Percentiles rank a stretch among this genome's conserved stretches.
Evolutionary conservation across 2,329 filamentous ascomycete genomes (phyloP).

Genomic region (Colletotrichum chlorophyti): DNA sequence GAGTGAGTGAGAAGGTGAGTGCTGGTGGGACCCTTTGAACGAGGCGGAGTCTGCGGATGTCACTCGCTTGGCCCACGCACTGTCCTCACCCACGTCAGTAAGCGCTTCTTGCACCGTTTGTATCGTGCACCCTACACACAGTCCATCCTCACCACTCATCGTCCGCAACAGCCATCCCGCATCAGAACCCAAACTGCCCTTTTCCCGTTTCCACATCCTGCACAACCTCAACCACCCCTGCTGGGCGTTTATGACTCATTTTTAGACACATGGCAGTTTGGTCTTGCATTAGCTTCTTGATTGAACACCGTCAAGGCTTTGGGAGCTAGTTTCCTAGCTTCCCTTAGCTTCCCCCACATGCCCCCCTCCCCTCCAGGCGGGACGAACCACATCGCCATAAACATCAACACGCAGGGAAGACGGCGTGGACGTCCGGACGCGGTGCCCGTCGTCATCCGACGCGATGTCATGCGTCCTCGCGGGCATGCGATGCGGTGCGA

Average conservation of each 20-base stretch:
- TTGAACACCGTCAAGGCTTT: too few relatives aligned
- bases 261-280: slow-evolving; percentile 38
- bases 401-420: slow-evolving; percentile 17
- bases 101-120: not conserved
- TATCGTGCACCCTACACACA: not conserved
- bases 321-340: not conserved
- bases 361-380: not conserved
- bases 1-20: not conserved
- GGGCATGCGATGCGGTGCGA: slow-evolving; percentile 12
- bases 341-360: slow-evolving; percentile 1
- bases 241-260: slow-evolving; percentile 40
- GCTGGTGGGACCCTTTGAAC: not conserved
- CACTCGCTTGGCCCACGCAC: not conserved
- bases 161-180: slow-evolving; percentile 16
- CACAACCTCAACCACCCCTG: slow-evolving; percentile 16
- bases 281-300: slow-evolving; percentile 21
- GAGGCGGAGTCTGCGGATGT: slow-evolving; percentile 1
- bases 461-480: slow-evolving; percentile 27
- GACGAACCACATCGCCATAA: slow-evolving; percentile 16
- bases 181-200: not conserved
- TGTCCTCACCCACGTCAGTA: not conserved
- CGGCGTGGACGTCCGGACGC: not conserved
- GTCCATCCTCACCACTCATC: slow-evolving; percentile 18
- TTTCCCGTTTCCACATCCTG: slow-evolving; percentile 28
- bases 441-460: slow-evolving; percentile 8